These are phyloP conservation scores for Olyra latifolia DNA, from an alignment of 176 grass and related monocot species.

Conservation along the genomic window DNA sequence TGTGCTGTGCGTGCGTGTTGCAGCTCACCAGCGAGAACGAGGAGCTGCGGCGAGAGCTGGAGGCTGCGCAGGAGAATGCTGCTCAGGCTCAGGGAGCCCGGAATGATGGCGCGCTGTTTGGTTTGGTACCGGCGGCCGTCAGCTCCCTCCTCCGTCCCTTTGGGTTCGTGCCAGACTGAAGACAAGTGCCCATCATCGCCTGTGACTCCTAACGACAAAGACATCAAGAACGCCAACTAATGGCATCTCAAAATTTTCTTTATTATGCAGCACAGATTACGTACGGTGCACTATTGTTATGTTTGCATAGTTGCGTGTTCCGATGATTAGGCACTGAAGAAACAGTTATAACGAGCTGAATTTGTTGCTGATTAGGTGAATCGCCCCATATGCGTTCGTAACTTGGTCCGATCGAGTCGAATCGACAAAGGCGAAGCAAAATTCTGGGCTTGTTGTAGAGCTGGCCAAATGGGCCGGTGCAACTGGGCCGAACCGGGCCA, in stretches of 20 bases:
- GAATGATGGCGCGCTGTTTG: slow-evolving; percentile 26
- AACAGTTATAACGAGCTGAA: not conserved
- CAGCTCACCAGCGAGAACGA: slow-evolving; percentile 57
- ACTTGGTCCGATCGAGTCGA: no score
- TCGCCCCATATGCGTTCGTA: no score
- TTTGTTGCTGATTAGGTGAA: no score
- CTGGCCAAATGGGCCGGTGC: no score
- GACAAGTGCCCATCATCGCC: not conserved
- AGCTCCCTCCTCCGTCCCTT: slow-evolving; percentile 39
- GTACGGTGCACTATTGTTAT: not conserved
- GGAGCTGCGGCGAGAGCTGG: slow-evolving; percentile 39
- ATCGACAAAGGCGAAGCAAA: no score
- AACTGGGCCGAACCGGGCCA: no score
- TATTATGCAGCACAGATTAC: not conserved
- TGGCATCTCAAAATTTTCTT: not conserved
- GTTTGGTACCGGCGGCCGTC: slow-evolving; percentile 22
- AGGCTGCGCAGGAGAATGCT: slow-evolving; percentile 34
- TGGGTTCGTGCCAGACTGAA: slow-evolving; percentile 40
- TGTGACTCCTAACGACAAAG: not conserved
- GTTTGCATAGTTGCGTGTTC: not conserved
- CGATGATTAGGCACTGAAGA: not conserved
- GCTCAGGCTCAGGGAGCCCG: slow-evolving; percentile 13
- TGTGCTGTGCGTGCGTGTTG: not conserved
- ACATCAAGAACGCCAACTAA: not conserved
- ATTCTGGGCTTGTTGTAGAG: no score